A percentile compares a stretch with the other conserved stretches of the same genome.
These are phyloP conservation scores for Kwoniella sp. DNA, from an alignment of 768 basidiomycete species.

Conservation along the genomic window DNA sequence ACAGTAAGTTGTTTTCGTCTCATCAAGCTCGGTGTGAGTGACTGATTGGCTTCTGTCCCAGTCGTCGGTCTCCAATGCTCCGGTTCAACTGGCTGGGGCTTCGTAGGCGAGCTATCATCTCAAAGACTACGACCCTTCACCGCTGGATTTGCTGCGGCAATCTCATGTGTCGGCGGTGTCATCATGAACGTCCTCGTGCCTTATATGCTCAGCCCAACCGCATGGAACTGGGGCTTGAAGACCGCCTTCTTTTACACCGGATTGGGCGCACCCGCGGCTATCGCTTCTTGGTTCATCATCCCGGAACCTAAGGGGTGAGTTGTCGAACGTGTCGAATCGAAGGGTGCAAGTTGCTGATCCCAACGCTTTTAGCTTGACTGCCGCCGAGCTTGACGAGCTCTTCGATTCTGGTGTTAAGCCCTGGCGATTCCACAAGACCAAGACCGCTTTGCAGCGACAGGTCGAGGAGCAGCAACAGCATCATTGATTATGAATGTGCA, in stretches of 20 bases:
- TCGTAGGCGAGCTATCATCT: constrained; percentile 28
- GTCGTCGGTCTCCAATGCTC: constrained; percentile 28
- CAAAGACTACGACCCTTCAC: constrained; percentile 28
- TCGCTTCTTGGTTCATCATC: constrained; percentile 33
- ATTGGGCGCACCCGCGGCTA: constrained; percentile 9
- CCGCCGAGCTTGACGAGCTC: constrained; percentile 39
- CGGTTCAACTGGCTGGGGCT: constrained; percentile 28
- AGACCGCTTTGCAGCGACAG: constrained; percentile 25
- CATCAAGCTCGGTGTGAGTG: no score
- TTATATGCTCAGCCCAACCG: constrained; percentile 32
- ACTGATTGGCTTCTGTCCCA: constrained; percentile 2
- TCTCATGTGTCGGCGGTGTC: constrained; percentile 28
- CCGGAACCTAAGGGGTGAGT: constrained; percentile 32
- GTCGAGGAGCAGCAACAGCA: constrained; percentile 1
- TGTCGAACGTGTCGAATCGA: no score
- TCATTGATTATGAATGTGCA: background rate
- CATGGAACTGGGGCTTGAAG: constrained; percentile 28
- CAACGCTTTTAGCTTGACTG: constrained; percentile 8
- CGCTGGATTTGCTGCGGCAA: constrained; percentile 32
- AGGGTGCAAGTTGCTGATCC: no score
- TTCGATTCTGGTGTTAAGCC: constrained; percentile 29
- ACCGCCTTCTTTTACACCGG: constrained; percentile 40
- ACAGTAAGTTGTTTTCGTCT: constrained; percentile 17
- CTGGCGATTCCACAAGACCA: constrained; percentile 34
- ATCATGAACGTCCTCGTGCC: constrained; percentile 36